Percentiles rank a stretch among this genome's conserved stretches.
Evolutionary conservation across 225 moss, liverwort and hornwort genomes (phyloP).

Genomic region (Bryum argenteum): DNA sequence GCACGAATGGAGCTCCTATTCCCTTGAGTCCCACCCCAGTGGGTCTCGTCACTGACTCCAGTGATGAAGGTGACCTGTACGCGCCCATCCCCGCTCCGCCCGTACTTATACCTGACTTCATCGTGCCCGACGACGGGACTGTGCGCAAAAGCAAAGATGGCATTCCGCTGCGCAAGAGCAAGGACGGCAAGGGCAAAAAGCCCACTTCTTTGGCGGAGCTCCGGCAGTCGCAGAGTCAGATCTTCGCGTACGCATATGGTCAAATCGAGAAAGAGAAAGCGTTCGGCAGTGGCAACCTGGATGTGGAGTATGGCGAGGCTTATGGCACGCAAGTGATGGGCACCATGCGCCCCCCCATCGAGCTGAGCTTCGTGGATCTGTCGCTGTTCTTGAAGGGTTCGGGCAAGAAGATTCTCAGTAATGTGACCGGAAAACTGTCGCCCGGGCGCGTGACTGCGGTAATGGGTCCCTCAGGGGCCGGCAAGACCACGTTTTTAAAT

Average conservation of each 20-base stretch:
- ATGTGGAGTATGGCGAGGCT: conserved; percentile 33
- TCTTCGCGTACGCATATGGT: conserved; percentile 90
- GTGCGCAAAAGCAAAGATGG: conserved; percentile 32
- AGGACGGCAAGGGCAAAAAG: conserved; percentile 44
- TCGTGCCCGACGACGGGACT: conserved; percentile 18
- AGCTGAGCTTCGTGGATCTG: conserved; percentile 78
- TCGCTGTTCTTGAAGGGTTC: conserved; percentile 77
- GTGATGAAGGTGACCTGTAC: conserved; percentile 56
- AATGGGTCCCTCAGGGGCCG: conserved; percentile 95
- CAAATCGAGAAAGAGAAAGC: conserved; percentile 85
- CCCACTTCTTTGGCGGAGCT: conserved; percentile 31
- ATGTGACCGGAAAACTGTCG: conserved; percentile 78
- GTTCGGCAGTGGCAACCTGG: conserved; percentile 33
- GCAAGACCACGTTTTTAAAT: conserved; percentile 90
- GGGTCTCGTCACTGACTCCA: conserved; percentile 16
- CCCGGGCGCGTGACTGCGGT: conserved; percentile 82
- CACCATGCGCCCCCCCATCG: conserved; percentile 60
- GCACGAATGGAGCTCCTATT: conserved; percentile 26
- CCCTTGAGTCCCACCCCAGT: conserved; percentile 37
- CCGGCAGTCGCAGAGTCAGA: conserved; percentile 68
- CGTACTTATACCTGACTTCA: conserved; percentile 27
- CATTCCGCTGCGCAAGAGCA: conserved; percentile 35
- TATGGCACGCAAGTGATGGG: conserved; percentile 40
- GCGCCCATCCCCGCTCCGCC: conserved; percentile 50
- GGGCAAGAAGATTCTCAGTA: conserved; percentile 76